Evolutionary conservation across 148 eudicot species (phyloP).

Genomic region (Limonium bicolor): DNA sequence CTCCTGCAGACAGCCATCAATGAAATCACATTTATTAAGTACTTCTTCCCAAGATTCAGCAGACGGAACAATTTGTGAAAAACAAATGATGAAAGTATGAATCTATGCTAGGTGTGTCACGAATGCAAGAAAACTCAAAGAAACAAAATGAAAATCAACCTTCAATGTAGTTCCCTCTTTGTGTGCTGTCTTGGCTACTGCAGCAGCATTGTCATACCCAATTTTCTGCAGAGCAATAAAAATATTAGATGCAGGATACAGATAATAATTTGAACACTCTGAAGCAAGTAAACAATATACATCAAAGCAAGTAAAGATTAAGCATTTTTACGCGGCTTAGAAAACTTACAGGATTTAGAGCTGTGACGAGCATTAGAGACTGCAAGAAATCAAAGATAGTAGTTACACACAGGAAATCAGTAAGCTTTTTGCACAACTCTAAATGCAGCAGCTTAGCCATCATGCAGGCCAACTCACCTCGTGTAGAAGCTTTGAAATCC

Average conservation of each 20-base stretch:
- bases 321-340: not conserved
- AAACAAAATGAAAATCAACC: slow-evolving; percentile 27
- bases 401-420: too few relatives aligned
- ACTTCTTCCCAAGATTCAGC: too few relatives aligned
- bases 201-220: slow-evolving; percentile 97
- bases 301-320: not conserved
- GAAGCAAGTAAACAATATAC: not conserved
- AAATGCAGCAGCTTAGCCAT: too few relatives aligned
- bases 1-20: slow-evolving; percentile 36
- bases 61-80: too few relatives aligned
- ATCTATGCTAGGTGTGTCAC: not conserved
- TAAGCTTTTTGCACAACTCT: slow-evolving; percentile 3
- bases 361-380: slow-evolving; percentile 98
- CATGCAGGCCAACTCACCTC: slow-evolving; percentile 78
- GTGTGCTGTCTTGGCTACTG: slow-evolving; percentile 93
- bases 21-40: too few relatives aligned
- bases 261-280: not conserved
- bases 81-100: not conserved
- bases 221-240: slow-evolving; percentile 42
- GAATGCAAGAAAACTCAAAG: not conserved
- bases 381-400: slow-evolving; percentile 23
- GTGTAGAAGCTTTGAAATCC: slow-evolving; percentile 66
- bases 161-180: slow-evolving; percentile 79
- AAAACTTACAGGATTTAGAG: slow-evolving; percentile 84
- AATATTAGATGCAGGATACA: slow-evolving; percentile 4